A percentile compares a stretch with the other conserved stretches of the same genome.
Evolutionary conservation across 2,329 filamentous ascomycete species (phyloP).

Genomic region (Fusarium redolens): DNA sequence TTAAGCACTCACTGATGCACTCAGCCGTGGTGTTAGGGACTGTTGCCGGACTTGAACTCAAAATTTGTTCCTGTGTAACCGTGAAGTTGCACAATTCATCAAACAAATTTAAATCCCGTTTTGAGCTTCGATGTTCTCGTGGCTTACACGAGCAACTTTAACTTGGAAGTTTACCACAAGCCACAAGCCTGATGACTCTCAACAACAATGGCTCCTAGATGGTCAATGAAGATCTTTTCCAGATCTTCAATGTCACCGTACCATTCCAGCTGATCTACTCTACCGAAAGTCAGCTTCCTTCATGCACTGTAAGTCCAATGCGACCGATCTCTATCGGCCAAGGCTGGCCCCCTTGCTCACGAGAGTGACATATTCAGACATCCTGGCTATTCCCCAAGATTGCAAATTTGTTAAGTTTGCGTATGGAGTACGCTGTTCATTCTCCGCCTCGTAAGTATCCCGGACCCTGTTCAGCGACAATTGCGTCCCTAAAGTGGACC

Average conservation of each 20-base stretch:
- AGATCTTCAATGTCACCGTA: conserved; percentile 13
- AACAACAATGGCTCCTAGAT: not conserved
- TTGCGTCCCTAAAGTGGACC: conserved; percentile 11
- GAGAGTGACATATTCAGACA: conserved; percentile 5
- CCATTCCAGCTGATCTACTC: conserved; percentile 17
- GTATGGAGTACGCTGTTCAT: not conserved
- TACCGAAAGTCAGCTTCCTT: conserved; percentile 2
- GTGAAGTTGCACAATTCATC: conserved; percentile 11
- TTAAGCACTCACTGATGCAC: not conserved
- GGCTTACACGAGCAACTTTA: not conserved
- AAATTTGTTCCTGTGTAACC: conserved; percentile 14
- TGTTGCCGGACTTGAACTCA: conserved; percentile 1
- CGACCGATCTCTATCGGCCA: conserved; percentile 29
- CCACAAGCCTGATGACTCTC: not conserved
- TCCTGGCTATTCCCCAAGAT: conserved; percentile 9
- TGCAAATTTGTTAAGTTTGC: conserved; percentile 6
- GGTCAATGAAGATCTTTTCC: not conserved
- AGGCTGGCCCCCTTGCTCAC: conserved; percentile 4
- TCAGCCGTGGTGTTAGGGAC: not conserved
- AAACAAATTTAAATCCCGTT: conserved; percentile 2
- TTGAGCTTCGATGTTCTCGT: not conserved
- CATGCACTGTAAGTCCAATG: conserved; percentile 19
- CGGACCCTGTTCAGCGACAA: conserved; percentile 18
- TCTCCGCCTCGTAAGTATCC: not conserved
- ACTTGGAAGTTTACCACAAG: not conserved